Evolutionary conservation across 371 early-diverging fungal genomes (phyloP), one percentile per base, ranked within the genome.

Genomic region (Phascolomyces articulosus): DNA sequence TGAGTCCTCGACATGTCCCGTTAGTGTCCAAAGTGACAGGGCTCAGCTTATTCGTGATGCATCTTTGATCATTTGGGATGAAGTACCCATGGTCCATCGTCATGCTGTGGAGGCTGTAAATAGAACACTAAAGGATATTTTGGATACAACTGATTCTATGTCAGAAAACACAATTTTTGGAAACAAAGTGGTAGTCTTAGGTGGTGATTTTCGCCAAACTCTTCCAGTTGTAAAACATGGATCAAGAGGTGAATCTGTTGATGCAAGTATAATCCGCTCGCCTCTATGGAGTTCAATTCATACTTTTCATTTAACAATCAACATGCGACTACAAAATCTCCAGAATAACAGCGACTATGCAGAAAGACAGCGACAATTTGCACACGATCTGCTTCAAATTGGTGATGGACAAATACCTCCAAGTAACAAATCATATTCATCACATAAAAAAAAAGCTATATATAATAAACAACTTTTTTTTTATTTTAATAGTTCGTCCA

Each of bases 31-130:
- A 7, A 40, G 23, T 64, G 70, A 3, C 59, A 20, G 15, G 58
- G 9, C 68, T 69, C 20, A 4, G 44, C 18, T 27, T 20, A 18
- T 66, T 24, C 4, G 40, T 38, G 20, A 40, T 40, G 44, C 63
- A 1, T 15, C 38, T 21, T 20, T 68, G 9, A 60, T 68, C 21
- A 24, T 68, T 24, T 63, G 68, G 68, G 64, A 68, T 58, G 64
- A 68, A 34, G 64, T 59, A 38, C 63, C 61, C 2, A 63, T 68
- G 44, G 15, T 20, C 4, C 44, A 44, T 20, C 44, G 44, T 31
- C 44, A 18, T 63, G 40, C 58, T 4, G 38, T 74, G 26, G 70
- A 75, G 55, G 72, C 74, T 10, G 69, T 75, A 3, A 62, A 66
- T 48, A 23, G 65, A 11, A 44, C 63, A 4, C 58, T 79, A 0